phyloP scores from a whole-genome alignment of 179 eudicot genomes.

The Silene vulgaris region DNA sequence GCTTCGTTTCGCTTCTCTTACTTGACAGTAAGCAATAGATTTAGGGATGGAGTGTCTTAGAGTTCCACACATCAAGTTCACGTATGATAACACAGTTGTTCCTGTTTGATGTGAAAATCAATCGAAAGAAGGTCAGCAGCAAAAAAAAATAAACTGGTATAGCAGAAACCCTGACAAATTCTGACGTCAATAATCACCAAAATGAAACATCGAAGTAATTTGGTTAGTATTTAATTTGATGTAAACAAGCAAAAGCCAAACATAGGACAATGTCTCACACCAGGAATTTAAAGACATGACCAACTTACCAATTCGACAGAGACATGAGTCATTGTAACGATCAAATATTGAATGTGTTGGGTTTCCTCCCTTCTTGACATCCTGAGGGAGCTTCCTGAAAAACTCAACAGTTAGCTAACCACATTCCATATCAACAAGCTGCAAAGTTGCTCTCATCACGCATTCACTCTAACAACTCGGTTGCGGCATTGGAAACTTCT shows the following conservation, averaged over 20 bases:
- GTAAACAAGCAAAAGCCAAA: not conserved
- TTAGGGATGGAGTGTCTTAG: conserved; percentile 88
- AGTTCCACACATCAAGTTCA: conserved; percentile 74
- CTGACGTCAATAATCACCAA: not conserved
- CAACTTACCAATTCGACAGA: conserved; percentile 63
- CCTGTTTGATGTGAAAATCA: conserved; percentile 34
- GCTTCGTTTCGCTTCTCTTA: conserved; percentile 93
- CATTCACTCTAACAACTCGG: conserved; percentile 75
- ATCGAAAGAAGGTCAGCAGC: conserved; percentile 2
- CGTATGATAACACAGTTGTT: conserved; percentile 76
- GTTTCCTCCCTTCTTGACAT: conserved; percentile 90
- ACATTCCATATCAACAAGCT: conserved; percentile 79
- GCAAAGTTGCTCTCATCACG: conserved; percentile 74
- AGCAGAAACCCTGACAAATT: not conserved
- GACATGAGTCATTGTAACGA: conserved; percentile 73
- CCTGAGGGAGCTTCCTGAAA: conserved; percentile 90
- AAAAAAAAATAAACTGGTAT: not conserved
- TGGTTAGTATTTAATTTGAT: not conserved
- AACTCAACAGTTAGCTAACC: conserved; percentile 79
- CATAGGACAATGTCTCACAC: not conserved
- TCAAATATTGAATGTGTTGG: conserved; percentile 84
- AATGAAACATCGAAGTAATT: too few relatives aligned
- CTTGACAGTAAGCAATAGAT: conserved; percentile 93
- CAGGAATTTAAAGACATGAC: not conserved
- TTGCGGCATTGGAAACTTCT: conserved; percentile 66